A percentile compares a stretch with the other conserved stretches of the same genome.
phyloP scores from a whole-genome alignment of 2,329 filamentous ascomycete species.

The Hypoxylon sp. region DNA sequence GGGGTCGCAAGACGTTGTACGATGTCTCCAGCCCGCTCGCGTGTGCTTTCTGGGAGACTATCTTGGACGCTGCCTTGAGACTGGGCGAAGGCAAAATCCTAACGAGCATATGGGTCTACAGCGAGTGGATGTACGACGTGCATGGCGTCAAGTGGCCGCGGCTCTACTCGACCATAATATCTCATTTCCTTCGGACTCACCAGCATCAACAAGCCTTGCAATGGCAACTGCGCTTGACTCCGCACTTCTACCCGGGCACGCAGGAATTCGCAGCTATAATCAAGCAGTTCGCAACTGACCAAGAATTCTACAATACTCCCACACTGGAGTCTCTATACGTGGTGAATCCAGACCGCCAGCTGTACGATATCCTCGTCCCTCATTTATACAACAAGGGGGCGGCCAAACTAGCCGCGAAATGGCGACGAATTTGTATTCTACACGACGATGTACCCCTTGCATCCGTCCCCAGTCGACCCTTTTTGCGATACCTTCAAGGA shows the following conservation, averaged over 20 bases:
- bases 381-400: slow-evolving; percentile 57
- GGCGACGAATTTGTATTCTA: slow-evolving; percentile 54
- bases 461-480: slow-evolving; percentile 53
- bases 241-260: slow-evolving; percentile 52
- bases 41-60: slow-evolving; percentile 42
- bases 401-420: slow-evolving; percentile 54
- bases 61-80: slow-evolving; percentile 47
- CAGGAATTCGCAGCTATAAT: slow-evolving; percentile 54
- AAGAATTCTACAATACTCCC: slow-evolving; percentile 48
- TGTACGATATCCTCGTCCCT: slow-evolving; percentile 63
- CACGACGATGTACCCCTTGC: slow-evolving; percentile 53
- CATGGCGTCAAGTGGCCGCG: slow-evolving; percentile 57
- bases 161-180: slow-evolving; percentile 58
- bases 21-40: slow-evolving; percentile 39
- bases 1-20: slow-evolving; percentile 45
- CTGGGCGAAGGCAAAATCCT: slow-evolving; percentile 45
- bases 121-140: slow-evolving; percentile 52
- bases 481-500: slow-evolving; percentile 56
- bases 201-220: slow-evolving; percentile 51
- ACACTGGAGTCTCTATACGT: slow-evolving; percentile 57
- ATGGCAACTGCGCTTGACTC: slow-evolving; percentile 58
- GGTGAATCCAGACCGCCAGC: slow-evolving; percentile 50
- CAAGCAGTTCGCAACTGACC: slow-evolving; percentile 51
- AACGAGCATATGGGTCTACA: slow-evolving; percentile 49
- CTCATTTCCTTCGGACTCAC: slow-evolving; percentile 51